phyloP scores from a whole-genome alignment of 1,139 yeast genomes.

The Taphrina confusa region DNA sequence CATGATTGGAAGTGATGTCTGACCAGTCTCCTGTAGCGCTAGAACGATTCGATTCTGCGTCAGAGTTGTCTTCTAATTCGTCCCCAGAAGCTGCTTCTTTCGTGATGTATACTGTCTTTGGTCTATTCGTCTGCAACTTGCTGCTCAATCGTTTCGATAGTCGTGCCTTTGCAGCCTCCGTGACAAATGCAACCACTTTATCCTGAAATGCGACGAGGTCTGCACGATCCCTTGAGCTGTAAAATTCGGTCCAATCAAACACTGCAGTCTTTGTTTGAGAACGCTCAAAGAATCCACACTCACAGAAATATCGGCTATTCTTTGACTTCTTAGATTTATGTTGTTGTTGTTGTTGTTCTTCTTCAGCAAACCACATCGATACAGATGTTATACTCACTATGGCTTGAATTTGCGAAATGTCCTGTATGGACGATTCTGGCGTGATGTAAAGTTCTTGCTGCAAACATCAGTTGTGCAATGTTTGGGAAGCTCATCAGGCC shows the following conservation, averaged over 20 bases:
- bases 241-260: constrained; percentile 8
- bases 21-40: not conserved
- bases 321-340: not conserved
- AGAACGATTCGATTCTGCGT: not conserved
- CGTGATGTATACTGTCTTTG: not conserved
- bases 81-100: not conserved
- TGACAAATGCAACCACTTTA: not conserved
- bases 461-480: not conserved
- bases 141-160: not conserved
- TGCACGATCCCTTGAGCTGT: not conserved
- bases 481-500: not conserved
- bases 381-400: not conserved
- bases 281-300: constrained; percentile 13
- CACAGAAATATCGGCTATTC: constrained; percentile 5
- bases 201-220: constrained; percentile 8
- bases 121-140: not conserved
- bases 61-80: not conserved
- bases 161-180: constrained; percentile 7
- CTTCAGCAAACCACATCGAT: not conserved
- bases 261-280: constrained; percentile 7
- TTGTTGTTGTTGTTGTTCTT: not conserved
- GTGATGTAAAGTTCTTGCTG: constrained; percentile 18
- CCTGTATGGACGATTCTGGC: constrained; percentile 1
- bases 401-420: not conserved
- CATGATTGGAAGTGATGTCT: too few species aligned